phyloP scores from a whole-genome alignment of 768 basidiomycete genomes.

The Erythrobasidium yunnanense region DNA sequence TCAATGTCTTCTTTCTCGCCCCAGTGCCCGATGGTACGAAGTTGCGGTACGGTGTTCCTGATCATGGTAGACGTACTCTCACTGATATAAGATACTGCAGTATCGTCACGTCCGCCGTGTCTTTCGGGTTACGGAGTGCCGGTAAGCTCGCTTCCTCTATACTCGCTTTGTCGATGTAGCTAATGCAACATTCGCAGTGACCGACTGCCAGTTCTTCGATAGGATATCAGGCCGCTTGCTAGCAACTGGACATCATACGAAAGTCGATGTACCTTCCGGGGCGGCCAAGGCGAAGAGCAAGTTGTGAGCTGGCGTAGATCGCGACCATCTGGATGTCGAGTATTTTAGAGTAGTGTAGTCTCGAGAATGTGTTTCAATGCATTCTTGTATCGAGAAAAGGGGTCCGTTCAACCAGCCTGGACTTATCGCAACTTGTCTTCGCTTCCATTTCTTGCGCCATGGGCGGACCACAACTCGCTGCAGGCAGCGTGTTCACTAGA shows the following conservation, averaged over 20 bases:
- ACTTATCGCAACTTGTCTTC: too few relatives aligned
- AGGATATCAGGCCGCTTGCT: neutral
- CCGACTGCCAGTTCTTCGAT: conserved; percentile 13
- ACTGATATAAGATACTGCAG: neutral
- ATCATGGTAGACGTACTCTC: neutral
- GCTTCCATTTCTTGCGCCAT: too few relatives aligned
- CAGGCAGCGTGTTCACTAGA: too few relatives aligned
- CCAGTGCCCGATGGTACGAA: conserved; percentile 4
- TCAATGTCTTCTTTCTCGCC: conserved; percentile 15
- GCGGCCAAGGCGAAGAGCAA: neutral
- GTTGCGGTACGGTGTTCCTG: neutral
- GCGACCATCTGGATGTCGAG: neutral
- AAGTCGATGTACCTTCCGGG: neutral
- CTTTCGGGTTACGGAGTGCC: neutral
- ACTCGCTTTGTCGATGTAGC: neutral
- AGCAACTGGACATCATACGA: conserved; percentile 4
- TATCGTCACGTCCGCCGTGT: conserved; percentile 13
- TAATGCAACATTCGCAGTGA: neutral
- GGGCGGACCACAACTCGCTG: too few relatives aligned
- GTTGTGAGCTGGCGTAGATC: neutral
- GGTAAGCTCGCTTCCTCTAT: neutral
- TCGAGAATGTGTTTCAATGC: neutral
- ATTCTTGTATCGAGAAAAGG: too few relatives aligned
- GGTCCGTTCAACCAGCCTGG: too few relatives aligned
- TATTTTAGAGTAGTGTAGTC: neutral